Conservation (phyloP, 805 yeast genomes). For the Ogataea trehalophila region DNA sequence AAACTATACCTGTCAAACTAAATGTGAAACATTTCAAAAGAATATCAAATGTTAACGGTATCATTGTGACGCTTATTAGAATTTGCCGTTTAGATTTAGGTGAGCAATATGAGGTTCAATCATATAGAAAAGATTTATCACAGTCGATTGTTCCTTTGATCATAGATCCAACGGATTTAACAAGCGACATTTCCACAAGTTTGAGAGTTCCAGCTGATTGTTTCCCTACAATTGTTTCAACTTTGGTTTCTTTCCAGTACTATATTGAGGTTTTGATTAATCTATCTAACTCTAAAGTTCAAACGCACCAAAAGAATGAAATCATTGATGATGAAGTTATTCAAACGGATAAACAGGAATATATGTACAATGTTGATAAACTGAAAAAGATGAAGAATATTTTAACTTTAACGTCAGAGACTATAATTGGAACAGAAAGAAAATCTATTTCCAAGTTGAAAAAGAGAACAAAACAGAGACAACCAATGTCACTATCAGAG, state of each 20-base stretch:
- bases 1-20: conserved; percentile 67
- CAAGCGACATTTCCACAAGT: conserved; percentile 54
- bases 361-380: conserved; percentile 73
- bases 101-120: conserved; percentile 55
- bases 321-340: conserved; percentile 23
- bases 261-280: conserved; percentile 81
- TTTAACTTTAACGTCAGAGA: conserved; percentile 73
- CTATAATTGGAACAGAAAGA: conserved; percentile 75
- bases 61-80: conserved; percentile 74
- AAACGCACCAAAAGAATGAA: conserved; percentile 10
- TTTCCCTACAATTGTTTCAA: conserved; percentile 75
- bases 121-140: conserved; percentile 78
- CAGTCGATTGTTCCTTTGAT: conserved; percentile 75
- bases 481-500: background rate
- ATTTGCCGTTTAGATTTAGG: conserved; percentile 66
- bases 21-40: conserved; percentile 64
- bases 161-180: conserved; percentile 62
- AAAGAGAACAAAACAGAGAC: conserved; percentile 3
- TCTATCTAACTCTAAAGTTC: conserved; percentile 49
- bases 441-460: conserved; percentile 28
- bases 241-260: conserved; percentile 74
- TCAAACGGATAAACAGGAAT: conserved; percentile 13
- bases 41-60: conserved; percentile 64
- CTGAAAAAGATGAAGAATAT: conserved; percentile 73
- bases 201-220: conserved; percentile 77